Evolutionary conservation across 2,329 filamentous ascomycete species (phyloP).

Genomic region (Coniochaeta prunicola): DNA sequence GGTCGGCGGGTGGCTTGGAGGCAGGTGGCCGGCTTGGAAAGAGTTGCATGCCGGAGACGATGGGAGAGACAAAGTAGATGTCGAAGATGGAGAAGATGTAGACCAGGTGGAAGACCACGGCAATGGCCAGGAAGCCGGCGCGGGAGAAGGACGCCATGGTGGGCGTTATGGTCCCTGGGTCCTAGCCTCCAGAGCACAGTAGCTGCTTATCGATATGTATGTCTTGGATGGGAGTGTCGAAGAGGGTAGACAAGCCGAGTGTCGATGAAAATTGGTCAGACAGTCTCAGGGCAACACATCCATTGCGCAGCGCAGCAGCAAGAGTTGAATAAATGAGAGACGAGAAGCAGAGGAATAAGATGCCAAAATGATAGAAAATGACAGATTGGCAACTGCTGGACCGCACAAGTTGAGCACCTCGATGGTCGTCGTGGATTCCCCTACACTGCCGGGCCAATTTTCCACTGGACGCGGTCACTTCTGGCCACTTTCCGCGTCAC

Average conservation of each 20-base stretch:
- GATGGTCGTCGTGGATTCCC: background rate
- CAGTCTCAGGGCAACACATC: background rate
- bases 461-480: background rate
- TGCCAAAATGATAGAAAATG: background rate
- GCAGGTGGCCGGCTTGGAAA: conserved; percentile 56
- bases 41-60: conserved; percentile 89
- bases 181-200: background rate
- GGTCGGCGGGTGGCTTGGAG: conserved; percentile 71
- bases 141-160: conserved; percentile 53
- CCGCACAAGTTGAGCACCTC: background rate
- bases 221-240: background rate
- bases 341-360: background rate
- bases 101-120: conserved; percentile 84
- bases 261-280: background rate
- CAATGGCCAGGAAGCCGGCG: conserved; percentile 78
- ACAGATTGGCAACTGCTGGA: background rate
- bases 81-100: conserved; percentile 97
- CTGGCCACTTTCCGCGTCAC: background rate
- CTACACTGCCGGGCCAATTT: background rate
- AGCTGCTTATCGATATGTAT: background rate
- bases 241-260: background rate
- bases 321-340: background rate
- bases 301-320: background rate
- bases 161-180: background rate
- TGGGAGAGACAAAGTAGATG: conserved; percentile 96